Evolutionary conservation across 2,329 filamentous ascomycete species (phyloP), one percentile per base, ranked within the genome.

Genomic region (Trichothecium sympodiale): DNA sequence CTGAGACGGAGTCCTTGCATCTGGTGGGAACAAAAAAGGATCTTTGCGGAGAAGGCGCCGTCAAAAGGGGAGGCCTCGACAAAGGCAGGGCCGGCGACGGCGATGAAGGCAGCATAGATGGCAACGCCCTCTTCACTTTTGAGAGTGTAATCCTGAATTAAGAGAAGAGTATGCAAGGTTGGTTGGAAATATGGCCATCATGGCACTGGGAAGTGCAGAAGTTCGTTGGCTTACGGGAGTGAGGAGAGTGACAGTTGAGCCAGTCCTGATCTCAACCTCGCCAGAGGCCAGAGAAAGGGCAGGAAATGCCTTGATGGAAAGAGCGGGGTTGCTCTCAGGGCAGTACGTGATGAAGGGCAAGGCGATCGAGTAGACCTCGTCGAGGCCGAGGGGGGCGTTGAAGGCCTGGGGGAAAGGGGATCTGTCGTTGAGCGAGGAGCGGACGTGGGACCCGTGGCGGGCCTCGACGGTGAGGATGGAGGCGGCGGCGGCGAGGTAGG

Each of bases 341-440:
- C 76, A 81, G 3, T 57, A 54, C 4, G 54, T 61, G 52, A 82
- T 77, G 56, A 81, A 81, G 37, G 62, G 60, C 0, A 74, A 64
- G 1, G 77, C 77, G n/a, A 83, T 65, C 3, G 75, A 76, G 62
- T 67, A 79, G 33, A 82, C 74, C 46, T 69, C 57, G 52, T 77
- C 67, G 48, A 71, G 63, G 43, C 57, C 55, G 27, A 81, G 62
- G 0, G 76, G 72, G 17, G 67, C 63, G 43, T 80, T 77, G 43
- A 77, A 78, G 7, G 76, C 56, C 43, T 73, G 64, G 1, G 77
- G 60, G 47, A 74, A 77, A 3, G 76, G 72, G 4, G 54, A 53
- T 46, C n/a, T n/a, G n/a, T 73, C 50, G 33, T 59, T 54, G 14
- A 67, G 55, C 8, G 58, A 57, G 20, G 59, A 54, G 35, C 77